Base-by-base conservation (phyloP, 768 basidiomycete species). In the Macrolepiota albuminosa region DNA sequence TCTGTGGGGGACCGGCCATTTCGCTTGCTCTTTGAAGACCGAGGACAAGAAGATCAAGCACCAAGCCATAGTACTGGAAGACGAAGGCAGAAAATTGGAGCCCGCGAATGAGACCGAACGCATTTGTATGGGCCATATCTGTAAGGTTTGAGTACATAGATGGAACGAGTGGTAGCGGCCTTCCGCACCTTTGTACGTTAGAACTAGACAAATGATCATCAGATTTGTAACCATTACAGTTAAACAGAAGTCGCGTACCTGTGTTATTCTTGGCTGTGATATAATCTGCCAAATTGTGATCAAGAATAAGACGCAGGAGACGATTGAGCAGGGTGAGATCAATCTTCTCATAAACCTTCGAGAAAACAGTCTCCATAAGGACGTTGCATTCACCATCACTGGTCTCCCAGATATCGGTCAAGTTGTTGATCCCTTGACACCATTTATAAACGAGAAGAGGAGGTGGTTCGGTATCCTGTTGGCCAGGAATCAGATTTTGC, bases 201-300 rank as follows among this genome's bases (percentile, higher is more conserved):
- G 72, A 7, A 91, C 89, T 78, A 62, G 11, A 56, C 14, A 59
- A 60, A 34, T 40, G 42, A 40, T 18, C 5, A 55, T 50, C 18
- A 66, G 52, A 34, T 37, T 43, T 33, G 21, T 26, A 16, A 31
- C 42, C 50, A 45, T n/a, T 43, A 21, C 8, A 9, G 21, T 31
- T 31, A 29, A 1, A 34, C 13, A 54, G 50, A 57, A 21, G 14
- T 54, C 31, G 64, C 78, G 51, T 57, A 82, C 84, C 83, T 0
- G 92, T 95, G 73, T 98, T 98, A 78, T 98, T 98, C 85, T 98
- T 98, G 21, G 95, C 91, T 4, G 97, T 99, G 70, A 98, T 98
- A 72, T 99, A 99, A 69, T 98, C 96, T 24, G 97, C 97, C 78
- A 99, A 72, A 72, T 99, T 99, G 81, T 98, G 97, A 68, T 99